Evolutionary conservation across 345 rosid genomes (phyloP), one percentile per base, ranked within the genome.

Genomic region (Melastoma malabathricum): DNA sequence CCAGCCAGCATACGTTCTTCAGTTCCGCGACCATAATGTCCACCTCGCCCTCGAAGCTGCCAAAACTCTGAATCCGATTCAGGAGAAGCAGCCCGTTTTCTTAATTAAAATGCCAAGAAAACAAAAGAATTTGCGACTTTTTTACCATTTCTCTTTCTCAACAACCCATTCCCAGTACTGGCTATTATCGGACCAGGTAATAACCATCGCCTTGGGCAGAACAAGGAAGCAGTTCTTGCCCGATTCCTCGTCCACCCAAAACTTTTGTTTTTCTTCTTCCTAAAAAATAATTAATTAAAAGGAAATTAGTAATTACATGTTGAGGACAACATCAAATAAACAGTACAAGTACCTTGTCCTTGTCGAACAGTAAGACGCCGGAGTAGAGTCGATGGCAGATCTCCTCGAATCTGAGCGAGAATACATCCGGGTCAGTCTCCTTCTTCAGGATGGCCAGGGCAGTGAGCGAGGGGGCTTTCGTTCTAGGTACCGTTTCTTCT

Each of bases 11-110:
- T 1, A 18, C 7, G 2, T 3, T 0, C 50, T 1, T 0, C 15
- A 47, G 25, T 25, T 1, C 1, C 1, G 25, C 22, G 25, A 18
- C 15, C 6, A 2, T 6, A 9, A 47, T 3, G 15, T 47, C 15
- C 1, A 12, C 25, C 4, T 10, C 22, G 6, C 14, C 15, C 0
- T 3, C 6, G 6, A 47, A 47, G 20, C 50, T 47, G 23, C 1
- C 2, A 47, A 47, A 47, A 16, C 23, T 9, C 20, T 3, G 14
- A 47, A 47, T 19, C 20, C 13, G 15, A 17, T 25, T n/a, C n/a
- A n/a, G 0, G 0, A 47, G 9, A 8, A 18, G 20, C 1, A 0
- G 6, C 13, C 22, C 4, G 14, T 14, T n/a, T n/a, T n/a, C n/a
- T n/a, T n/a, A n/a, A n/a, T n/a, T n/a, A n/a, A n/a, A n/a, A n/a